These are phyloP conservation scores for Thraustotheca clavata DNA, from an alignment of 352 stramenopile genomes.

Conservation along the genomic window DNA sequence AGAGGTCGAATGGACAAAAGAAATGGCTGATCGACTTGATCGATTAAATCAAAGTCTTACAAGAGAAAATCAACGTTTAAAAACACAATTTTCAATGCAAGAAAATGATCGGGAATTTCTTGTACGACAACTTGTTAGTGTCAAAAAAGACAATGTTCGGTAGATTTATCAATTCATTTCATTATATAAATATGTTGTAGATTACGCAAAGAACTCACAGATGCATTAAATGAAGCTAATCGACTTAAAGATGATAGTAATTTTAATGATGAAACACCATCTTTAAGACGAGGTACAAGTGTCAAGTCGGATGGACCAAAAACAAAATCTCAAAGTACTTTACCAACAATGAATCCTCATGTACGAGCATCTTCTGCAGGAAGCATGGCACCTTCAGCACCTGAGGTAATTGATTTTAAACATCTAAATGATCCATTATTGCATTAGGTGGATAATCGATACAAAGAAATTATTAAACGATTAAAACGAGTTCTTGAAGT, in stretches of 20 bases:
- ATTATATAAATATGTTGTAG: not conserved
- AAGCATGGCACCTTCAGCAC: not conserved
- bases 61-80: slow-evolving; percentile 81
- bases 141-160: slow-evolving; percentile 88
- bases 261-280: not conserved
- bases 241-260: not conserved
- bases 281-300: not conserved
- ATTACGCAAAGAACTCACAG: slow-evolving; percentile 19
- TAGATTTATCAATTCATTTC: slow-evolving; percentile 27
- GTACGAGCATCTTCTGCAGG: slow-evolving; percentile 27
- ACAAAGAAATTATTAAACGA: slow-evolving; percentile 91
- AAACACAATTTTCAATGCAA: slow-evolving; percentile 87
- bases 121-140: slow-evolving; percentile 84
- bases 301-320: slow-evolving; percentile 6
- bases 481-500: slow-evolving; percentile 84
- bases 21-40: slow-evolving; percentile 85
- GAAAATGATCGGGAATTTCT: slow-evolving; percentile 92
- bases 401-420: not conserved
- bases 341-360: not conserved
- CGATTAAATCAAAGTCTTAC: slow-evolving; percentile 85
- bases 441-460: slow-evolving; percentile 54
- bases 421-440: not conserved
- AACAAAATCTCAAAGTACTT: not conserved
- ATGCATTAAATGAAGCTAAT: slow-evolving; percentile 12
- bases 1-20: slow-evolving; percentile 85